A percentile compares a stretch with the other conserved stretches of the same genome.
phyloP scores from a whole-genome alignment of 2,329 filamentous ascomycete genomes.

The Aspergillus jensenii region DNA sequence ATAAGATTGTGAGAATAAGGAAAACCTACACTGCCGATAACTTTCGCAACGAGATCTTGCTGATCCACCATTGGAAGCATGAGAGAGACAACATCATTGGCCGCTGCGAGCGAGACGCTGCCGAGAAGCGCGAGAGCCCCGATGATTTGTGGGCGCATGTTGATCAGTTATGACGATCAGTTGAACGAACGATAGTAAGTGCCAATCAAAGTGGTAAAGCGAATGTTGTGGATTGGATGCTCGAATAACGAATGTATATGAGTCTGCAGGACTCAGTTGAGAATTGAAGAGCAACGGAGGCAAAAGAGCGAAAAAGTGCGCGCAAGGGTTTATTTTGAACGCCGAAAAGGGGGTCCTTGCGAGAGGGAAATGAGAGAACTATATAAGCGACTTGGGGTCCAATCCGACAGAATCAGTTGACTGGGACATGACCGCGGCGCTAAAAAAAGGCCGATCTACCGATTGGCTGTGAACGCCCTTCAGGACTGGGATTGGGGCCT shows the following conservation, averaged over 20 bases:
- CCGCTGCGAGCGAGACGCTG: constrained; percentile 22
- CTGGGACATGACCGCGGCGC: neutral
- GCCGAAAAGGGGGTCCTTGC: neutral
- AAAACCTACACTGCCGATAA: constrained; percentile 16
- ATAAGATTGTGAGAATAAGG: neutral
- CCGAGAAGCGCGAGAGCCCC: constrained; percentile 27
- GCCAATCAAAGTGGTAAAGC: neutral
- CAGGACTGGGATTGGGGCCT: neutral
- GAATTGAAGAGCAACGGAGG: neutral
- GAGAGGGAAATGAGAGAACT: neutral
- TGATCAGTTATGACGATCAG: constrained; percentile 6
- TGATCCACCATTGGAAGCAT: constrained; percentile 8
- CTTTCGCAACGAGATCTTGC: constrained; percentile 9
- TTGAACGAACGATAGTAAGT: neutral
- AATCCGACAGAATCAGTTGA: neutral
- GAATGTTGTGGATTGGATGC: neutral
- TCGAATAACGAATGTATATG: neutral
- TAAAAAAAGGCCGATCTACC: neutral
- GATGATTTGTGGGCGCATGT: constrained; percentile 17
- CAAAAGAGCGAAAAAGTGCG: neutral
- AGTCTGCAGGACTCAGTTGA: neutral
- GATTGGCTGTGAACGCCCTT: neutral
- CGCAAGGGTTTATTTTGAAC: neutral
- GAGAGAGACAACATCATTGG: constrained; percentile 16
- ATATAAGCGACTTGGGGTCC: neutral